phyloP scores from a whole-genome alignment of 139 green algal species.

The Chlamydomonas incerta region DNA sequence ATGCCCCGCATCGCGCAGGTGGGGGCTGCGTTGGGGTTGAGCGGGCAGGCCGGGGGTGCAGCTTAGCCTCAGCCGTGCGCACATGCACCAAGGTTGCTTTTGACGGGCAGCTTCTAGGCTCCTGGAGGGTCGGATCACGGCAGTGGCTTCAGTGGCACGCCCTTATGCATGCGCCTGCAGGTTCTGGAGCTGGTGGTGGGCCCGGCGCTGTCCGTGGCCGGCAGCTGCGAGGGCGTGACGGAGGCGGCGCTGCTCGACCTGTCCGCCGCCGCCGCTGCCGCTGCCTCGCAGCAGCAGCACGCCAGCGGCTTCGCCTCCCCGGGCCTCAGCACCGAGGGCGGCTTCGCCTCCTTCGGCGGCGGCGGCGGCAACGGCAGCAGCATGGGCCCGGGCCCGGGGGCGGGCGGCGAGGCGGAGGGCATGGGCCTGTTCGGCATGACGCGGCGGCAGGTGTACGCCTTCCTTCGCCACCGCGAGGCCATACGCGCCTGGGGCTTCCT shows the following conservation, averaged over 20 bases:
- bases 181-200: constrained; percentile 34
- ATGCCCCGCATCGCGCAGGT: constrained; percentile 34
- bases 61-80: too few relatives aligned
- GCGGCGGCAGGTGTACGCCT: constrained; percentile 26
- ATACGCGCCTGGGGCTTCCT: constrained; percentile 29
- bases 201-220: constrained; percentile 12
- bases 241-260: constrained; percentile 7
- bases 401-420: not conserved
- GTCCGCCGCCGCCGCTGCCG: not conserved
- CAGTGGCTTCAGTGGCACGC: too few relatives aligned
- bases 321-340: too few relatives aligned
- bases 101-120: too few relatives aligned
- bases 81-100: too few relatives aligned
- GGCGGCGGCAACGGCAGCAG: not conserved
- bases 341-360: not conserved
- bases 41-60: not conserved
- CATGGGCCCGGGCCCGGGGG: too few relatives aligned
- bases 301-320: not conserved
- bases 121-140: too few relatives aligned
- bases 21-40: not conserved
- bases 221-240: constrained; percentile 8
- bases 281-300: not conserved
- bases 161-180: too few relatives aligned
- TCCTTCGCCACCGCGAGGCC: constrained; percentile 22
- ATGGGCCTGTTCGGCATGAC: constrained; percentile 45